Evolutionary conservation across 192 early-diverging fungal species (phyloP), one percentile per base, ranked within the genome.

Genomic region (Kappamyces sp.): DNA sequence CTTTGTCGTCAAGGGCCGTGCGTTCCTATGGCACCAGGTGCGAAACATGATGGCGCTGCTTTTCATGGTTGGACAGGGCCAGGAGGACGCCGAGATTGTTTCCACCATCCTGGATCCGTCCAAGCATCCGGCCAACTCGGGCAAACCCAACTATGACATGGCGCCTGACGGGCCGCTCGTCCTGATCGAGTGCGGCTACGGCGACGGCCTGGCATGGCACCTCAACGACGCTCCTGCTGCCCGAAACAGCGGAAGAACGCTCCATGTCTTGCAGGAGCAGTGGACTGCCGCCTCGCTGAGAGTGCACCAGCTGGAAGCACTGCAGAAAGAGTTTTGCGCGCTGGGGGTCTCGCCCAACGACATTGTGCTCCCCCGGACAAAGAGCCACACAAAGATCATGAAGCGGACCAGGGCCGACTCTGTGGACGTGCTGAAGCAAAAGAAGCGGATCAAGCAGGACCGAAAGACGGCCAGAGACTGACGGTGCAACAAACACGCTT

Each of bases 21-120:
- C 92, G 22, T 98, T 96, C 59, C 71, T 96, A 52, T 98, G 92
- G 93, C 95, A 98, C 71, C 95, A 96, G 70, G 93, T 98, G 47
- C 86, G 95, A 15, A 94, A 87, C 70, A 94, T 98, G 89, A 91
- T 93, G 85, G 77, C 89, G 0, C 74, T 96, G 15, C 64, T 98
- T 42, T 86, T 94, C 54, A 67, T 89, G 42, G 82, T 96, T 7
- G 95, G 94, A 0, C 83, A 87, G 60, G 78, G 84, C 2, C 61
- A 86, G 12, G 95, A 98, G 61, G 43, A 69, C 15, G 88, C 89
- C 6, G 77, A 67, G 7, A 69, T 96, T 29, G 70, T 94, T 32
- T 64, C 74, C 34, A 61, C 73, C 5, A 40, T 98, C 55, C 64
- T 93, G 49, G 88, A 93, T 65, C 55, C 91, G 0, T 59, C 62